A percentile compares a stretch with the other conserved stretches of the same genome.
Conservation (phyloP, 352 stramenopile genomes). For the Elongisporangium senticosum region DNA sequence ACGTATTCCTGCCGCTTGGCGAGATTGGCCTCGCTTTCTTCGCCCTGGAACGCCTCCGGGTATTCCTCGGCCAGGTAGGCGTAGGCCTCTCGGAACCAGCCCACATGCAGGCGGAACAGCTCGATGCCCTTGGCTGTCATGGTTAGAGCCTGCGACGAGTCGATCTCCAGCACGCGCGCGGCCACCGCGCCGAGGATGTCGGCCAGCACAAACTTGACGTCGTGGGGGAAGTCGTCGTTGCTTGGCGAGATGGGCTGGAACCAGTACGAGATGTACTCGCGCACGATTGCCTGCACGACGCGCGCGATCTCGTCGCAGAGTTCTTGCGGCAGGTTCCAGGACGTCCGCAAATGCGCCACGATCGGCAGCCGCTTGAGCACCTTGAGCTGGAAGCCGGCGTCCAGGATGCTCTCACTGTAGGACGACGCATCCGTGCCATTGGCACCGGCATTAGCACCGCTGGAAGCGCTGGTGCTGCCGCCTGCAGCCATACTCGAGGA, state of each 20-base stretch:
- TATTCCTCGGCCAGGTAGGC: constrained; percentile 56
- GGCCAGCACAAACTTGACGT: constrained; percentile 59
- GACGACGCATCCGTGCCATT: constrained; percentile 9
- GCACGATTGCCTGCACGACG: constrained; percentile 38
- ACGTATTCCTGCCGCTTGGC: constrained; percentile 52
- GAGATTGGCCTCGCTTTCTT: constrained; percentile 48
- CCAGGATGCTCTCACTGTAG: constrained; percentile 3
- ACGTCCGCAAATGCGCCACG: constrained; percentile 50
- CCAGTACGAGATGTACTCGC: constrained; percentile 66
- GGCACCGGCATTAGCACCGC: constrained; percentile 5
- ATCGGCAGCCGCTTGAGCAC: constrained; percentile 58
- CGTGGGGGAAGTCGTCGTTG: constrained; percentile 61
- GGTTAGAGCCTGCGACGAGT: constrained; percentile 59
- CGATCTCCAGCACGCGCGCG: constrained; percentile 58
- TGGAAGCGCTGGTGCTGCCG: background rate
- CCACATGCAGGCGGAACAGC: constrained; percentile 62
- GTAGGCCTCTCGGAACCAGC: constrained; percentile 76
- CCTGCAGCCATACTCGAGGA: background rate
- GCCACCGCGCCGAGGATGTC: constrained; percentile 54
- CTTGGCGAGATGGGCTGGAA: constrained; percentile 47
- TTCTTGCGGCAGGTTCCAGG: constrained; percentile 41
- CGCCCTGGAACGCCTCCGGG: constrained; percentile 44
- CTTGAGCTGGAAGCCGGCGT: constrained; percentile 45
- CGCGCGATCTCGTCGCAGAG: constrained; percentile 61
- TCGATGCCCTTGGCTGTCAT: constrained; percentile 58